Evolutionary conservation across 257 asterid species (phyloP).

Genomic region (Solanum tarapatanum): DNA sequence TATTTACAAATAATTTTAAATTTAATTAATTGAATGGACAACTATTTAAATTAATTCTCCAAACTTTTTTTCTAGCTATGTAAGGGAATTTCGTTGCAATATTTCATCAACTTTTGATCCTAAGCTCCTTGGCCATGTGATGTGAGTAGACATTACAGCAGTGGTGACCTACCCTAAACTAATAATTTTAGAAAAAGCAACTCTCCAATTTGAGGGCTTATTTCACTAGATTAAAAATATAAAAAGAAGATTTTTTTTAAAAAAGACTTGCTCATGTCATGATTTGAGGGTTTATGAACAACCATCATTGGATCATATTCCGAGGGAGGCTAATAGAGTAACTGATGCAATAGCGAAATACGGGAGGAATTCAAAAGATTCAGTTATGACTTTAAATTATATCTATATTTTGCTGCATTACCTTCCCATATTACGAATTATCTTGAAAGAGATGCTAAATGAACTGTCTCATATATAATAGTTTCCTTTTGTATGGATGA

Average conservation of each 20-base stretch:
- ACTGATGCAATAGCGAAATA: no score
- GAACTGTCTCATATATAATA: no score
- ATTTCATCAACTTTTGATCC: neutral
- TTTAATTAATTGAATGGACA: neutral
- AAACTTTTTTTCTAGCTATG: neutral
- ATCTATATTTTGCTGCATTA: neutral
- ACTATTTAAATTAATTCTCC: neutral
- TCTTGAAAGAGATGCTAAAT: neutral
- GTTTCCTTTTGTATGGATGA: neutral
- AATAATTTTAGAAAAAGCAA: neutral
- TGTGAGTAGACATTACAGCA: slow-evolving; percentile 24
- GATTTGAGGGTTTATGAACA: neutral
- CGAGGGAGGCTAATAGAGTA: neutral
- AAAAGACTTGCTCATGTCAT: neutral
- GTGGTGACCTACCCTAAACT: slow-evolving; percentile 14
- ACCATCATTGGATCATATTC: neutral
- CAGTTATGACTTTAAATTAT: neutral
- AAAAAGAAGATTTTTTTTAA: neutral
- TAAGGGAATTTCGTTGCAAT: slow-evolving; percentile 8
- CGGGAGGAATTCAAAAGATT: no score
- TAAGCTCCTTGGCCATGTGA: neutral
- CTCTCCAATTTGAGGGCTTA: neutral
- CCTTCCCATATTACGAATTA: neutral
- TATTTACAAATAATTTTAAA: no score
- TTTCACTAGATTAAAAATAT: neutral